Conservation (phyloP, 352 stramenopile species). For the Elongisporangium anandrum region DNA sequence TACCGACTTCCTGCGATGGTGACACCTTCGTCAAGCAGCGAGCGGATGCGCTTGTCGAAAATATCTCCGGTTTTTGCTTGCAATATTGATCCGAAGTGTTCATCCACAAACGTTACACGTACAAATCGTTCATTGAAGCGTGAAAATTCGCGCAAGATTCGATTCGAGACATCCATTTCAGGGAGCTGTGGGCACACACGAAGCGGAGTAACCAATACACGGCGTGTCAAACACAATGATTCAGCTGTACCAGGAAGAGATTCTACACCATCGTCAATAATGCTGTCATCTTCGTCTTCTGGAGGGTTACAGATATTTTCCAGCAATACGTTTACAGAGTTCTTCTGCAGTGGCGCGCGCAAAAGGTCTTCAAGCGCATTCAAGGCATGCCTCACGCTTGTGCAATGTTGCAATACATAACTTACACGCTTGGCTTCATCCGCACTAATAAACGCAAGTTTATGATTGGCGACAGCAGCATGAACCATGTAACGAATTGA, state of each 20-base stretch:
- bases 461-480: not conserved
- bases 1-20: too few relatives aligned
- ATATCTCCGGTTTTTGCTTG: too few relatives aligned
- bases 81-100: too few relatives aligned
- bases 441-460: not conserved
- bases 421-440: not conserved
- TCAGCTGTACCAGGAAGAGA: not conserved
- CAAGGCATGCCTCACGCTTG: not conserved
- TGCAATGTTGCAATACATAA: not conserved
- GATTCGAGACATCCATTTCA: too few relatives aligned
- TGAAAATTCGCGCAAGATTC: too few relatives aligned
- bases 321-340: not conserved
- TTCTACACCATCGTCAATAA: not conserved
- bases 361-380: not conserved
- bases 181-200: too few relatives aligned
- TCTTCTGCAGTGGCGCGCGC: not conserved
- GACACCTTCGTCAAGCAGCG: too few relatives aligned
- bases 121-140: too few relatives aligned
- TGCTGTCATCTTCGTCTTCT: not conserved
- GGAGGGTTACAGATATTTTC: not conserved
- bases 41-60: too few relatives aligned
- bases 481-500: not conserved
- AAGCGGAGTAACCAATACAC: not conserved
- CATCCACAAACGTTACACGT: too few relatives aligned
- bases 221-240: not conserved